Conservation (phyloP, 2,329 filamentous ascomycete species). For the Apiospora hydei region DNA sequence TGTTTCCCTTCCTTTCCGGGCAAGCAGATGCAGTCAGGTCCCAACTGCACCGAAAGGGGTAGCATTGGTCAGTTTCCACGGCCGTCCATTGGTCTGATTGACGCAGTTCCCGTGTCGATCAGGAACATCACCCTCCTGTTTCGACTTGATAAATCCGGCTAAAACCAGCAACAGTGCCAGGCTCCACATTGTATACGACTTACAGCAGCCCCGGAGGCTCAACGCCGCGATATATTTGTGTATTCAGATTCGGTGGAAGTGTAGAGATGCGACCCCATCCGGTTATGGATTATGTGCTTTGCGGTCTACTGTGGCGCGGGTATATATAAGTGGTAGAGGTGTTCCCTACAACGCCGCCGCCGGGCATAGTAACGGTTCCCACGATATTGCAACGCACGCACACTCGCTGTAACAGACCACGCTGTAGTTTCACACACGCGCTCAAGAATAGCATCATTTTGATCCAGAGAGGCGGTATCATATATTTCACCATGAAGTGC, state of each 20-base stretch:
- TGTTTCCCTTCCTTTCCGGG: not conserved
- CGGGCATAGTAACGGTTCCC: not conserved
- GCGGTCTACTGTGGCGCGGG: not conserved
- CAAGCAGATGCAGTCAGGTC: not conserved
- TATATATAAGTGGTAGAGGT: no score
- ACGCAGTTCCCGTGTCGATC: slow-evolving; percentile 3
- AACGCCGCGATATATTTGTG: not conserved
- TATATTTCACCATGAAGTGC: not conserved
- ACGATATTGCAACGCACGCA: not conserved
- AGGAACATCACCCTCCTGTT: not conserved
- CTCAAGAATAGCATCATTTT: not conserved
- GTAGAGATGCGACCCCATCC: not conserved
- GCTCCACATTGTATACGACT: no score
- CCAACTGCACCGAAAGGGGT: not conserved
- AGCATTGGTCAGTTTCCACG: not conserved
- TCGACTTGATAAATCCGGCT: not conserved
- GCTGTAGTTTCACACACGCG: no score
- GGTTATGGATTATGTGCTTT: not conserved
- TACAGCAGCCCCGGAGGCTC: slow-evolving; percentile 11
- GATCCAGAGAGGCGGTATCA: not conserved
- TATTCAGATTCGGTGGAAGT: no score
- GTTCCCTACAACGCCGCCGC: not conserved
- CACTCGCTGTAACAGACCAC: no score
- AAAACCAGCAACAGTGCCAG: no score
- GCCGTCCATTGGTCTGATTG: not conserved